These are phyloP conservation scores for Apiosordaria backusii DNA, from an alignment of 495 filamentous ascomycete genomes.

Conservation along the genomic window DNA sequence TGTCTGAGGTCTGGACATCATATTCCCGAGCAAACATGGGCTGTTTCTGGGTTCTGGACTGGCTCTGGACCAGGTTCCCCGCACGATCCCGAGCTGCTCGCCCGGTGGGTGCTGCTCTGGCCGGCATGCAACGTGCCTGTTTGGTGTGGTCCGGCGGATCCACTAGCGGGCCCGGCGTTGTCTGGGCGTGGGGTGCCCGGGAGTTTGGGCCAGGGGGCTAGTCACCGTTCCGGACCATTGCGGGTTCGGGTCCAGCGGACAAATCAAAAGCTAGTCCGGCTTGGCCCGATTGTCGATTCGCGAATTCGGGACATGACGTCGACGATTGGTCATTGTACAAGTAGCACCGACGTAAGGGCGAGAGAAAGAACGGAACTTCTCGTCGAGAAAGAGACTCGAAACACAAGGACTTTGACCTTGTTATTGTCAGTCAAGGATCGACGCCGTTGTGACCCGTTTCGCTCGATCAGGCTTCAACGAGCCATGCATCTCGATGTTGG, in stretches of 20 bases:
- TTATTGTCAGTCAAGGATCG: not conserved
- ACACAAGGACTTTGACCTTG: not conserved
- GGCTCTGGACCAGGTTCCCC: conserved; percentile 7
- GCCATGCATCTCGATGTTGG: not conserved
- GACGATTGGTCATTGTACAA: conserved; percentile 1
- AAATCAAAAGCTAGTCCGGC: not conserved
- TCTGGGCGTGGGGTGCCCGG: conserved; percentile 5
- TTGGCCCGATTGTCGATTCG: conserved; percentile 5
- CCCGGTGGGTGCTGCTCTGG: not conserved
- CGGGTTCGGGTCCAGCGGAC: not conserved
- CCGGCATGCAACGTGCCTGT: not conserved
- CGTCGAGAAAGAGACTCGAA: not conserved
- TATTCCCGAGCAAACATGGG: too few species aligned
- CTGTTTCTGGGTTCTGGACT: too few species aligned
- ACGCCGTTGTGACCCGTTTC: not conserved
- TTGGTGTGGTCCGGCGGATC: conserved; percentile 3
- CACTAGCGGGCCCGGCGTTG: not conserved
- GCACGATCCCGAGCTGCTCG: not conserved
- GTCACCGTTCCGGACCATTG: conserved; percentile 4
- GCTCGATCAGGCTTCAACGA: not conserved
- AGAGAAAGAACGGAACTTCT: not conserved
- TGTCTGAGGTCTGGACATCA: too few species aligned
- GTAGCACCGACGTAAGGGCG: not conserved
- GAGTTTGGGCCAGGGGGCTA: not conserved
- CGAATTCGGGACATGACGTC: conserved; percentile 15